phyloP scores from a whole-genome alignment of 305 asterid genomes.

The Fraxinus greggii region DNA sequence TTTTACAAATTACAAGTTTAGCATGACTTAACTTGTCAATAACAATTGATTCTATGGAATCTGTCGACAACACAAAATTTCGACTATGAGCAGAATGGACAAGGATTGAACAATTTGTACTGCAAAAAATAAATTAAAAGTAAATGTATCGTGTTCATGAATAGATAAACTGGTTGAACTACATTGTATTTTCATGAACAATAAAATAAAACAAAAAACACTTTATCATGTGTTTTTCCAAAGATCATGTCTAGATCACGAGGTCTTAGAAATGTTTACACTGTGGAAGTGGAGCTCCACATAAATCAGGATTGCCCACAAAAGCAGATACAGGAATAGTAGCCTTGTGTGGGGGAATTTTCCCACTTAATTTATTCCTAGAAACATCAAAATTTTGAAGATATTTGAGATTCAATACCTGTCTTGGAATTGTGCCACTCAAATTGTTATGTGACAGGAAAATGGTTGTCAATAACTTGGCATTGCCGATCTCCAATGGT shows the following conservation, averaged over 20 bases:
- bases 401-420: slow-evolving; percentile 42
- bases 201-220: background rate
- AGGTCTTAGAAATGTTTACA: slow-evolving; percentile 32
- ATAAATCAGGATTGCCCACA: slow-evolving; percentile 52
- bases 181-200: background rate
- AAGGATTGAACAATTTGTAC: background rate
- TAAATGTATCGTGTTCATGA: background rate
- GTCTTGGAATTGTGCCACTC: slow-evolving; percentile 52
- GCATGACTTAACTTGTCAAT: background rate
- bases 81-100: background rate
- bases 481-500: slow-evolving; percentile 46
- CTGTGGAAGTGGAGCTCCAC: slow-evolving; percentile 74
- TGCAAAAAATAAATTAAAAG: background rate
- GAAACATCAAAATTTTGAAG: slow-evolving; percentile 53
- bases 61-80: background rate
- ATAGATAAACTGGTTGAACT: background rate
- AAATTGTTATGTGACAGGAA: slow-evolving; percentile 44
- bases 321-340: slow-evolving; percentile 46
- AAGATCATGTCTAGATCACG: background rate
- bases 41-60: background rate
- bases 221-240: background rate
- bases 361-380: slow-evolving; percentile 46
- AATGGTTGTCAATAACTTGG: slow-evolving; percentile 28
- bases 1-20: background rate
- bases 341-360: slow-evolving; percentile 50